Evolutionary conservation across 2,329 filamentous ascomycete genomes (phyloP), one percentile per base, ranked within the genome.

Genomic region (Fusarium buxicola): DNA sequence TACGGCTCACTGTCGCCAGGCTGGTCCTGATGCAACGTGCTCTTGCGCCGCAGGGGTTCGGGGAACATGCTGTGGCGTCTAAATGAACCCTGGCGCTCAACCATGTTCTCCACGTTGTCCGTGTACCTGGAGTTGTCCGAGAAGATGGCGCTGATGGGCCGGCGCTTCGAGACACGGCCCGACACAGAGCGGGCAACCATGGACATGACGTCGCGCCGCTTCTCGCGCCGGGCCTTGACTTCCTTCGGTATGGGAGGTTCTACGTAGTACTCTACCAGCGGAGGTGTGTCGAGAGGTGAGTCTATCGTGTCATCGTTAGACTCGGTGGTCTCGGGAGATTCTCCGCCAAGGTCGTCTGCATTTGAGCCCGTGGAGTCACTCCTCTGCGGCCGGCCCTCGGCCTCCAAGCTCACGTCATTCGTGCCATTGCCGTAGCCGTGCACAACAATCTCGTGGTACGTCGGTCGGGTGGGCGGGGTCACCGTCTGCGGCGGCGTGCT

Each of bases 391-490:
- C 63, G 64, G 11, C 55, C 51, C 0, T 64, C 52, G 12, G 55
- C 30, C 5, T 70, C 70, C 7, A 74, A 38, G 18, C 60, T 73
- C 5, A 78, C 76, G 2, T 73, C 65, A 31, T 82, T 82, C 3
- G 79, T 83, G 2, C 82, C 82, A 44, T 86, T 85, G 9, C 83
- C 84, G 55, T 86, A 85, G 1, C 82, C 82, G 5, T 80, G 77
- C 7, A 85, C 77, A 0, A 85, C 73, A 25, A 85, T 85, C 65
- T 86, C 84, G 49, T 82, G 80, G 55, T 81, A 80, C 0, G 71
- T 63, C 2, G 64, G 67, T 39, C 66, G 60, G 18, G 61, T 15
- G 2, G 68, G 49, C 1, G 62, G 54, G 10, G 64, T 40, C 5
- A 61, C 53, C 0, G 60, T 50, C 13, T 66, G 62, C 1, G 69